phyloP scores from a whole-genome alignment of 768 basidiomycete genomes.

The Pseudohyphozyma bogoriensis region DNA sequence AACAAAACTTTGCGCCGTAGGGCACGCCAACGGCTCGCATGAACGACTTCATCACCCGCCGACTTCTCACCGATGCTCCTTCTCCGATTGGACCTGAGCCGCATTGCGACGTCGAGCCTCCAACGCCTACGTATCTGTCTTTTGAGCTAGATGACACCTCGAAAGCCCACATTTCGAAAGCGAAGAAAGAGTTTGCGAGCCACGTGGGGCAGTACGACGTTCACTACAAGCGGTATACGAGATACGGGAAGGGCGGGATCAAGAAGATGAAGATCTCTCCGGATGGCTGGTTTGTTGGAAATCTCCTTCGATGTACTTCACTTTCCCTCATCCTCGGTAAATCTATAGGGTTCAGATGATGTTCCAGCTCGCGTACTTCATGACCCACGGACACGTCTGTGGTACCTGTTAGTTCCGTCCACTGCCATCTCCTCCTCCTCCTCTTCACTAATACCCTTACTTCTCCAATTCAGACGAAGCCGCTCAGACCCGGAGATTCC shows the following conservation, averaged over 20 bases:
- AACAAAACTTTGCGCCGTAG: neutral
- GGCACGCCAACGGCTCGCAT: constrained; percentile 78
- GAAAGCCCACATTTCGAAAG: constrained; percentile 48
- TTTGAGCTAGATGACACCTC: neutral
- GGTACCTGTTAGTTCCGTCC: no score
- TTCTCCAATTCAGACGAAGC: no score
- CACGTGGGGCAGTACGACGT: constrained; percentile 64
- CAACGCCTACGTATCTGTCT: constrained; percentile 49
- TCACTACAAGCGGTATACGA: constrained; percentile 68
- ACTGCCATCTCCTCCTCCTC: no score
- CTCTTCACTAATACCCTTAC: no score
- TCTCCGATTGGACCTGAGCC: no score
- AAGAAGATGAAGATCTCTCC: constrained; percentile 45
- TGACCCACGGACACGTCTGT: constrained; percentile 44
- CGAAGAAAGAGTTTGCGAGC: constrained; percentile 60
- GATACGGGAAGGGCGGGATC: constrained; percentile 78
- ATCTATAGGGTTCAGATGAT: constrained; percentile 57
- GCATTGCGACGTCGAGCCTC: neutral
- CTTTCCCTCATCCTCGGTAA: constrained; percentile 4
- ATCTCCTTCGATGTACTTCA: no score
- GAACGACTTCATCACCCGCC: constrained; percentile 81
- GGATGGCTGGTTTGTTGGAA: constrained; percentile 72
- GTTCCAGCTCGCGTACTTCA: constrained; percentile 89
- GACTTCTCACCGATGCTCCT: constrained; percentile 58
- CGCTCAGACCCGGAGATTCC: constrained; percentile 82